Base-by-base conservation (phyloP, 805 yeast genomes). In the Saccharomycopsis babjevae region DNA sequence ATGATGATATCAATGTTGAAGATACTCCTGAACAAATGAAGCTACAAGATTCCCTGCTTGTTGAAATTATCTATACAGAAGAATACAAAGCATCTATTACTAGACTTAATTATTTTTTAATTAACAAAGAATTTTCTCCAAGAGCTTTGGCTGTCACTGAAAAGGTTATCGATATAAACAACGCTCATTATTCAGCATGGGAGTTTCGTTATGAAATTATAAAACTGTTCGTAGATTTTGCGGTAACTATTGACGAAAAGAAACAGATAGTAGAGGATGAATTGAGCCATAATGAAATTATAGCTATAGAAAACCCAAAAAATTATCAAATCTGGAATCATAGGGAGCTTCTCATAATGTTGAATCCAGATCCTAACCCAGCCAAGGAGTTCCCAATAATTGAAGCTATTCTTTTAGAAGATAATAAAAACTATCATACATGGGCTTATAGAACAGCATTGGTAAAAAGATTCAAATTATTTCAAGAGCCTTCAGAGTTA, bases 241-340 rank as follows among this genome's bases (percentile, higher is more conserved):
- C n/a, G 32, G 25, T 10, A 46, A 25, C 71, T 5, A 69, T 71
- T 30, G 76, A 73, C 32, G 64, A 58, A 20, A 64, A 59, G 0
- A 58, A 54, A 8, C 36, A 54, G 39, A 56, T 57, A 16, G 59
- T 76, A 28, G 67, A 74, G 15, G 73, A 76, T 16, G 96, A 93
- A 68, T 75, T 90, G 43, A 82, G 82, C 43, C 90, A 97, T 97
- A 79, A 90, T 64, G 94, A 89, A 67, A 77, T 77, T 39, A 74
- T 89, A 40, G 92, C 96, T 0, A 69, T 87, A 57, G 84, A 80
- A 13, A 86, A 88, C 70, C 87, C 92, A 50, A 94, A 94, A 71
- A 93, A 92, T 75, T 94, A 94, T 73, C 99, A 94, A 72, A 86
- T 93, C n/a, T 94, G 98, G 97, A 89, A 92, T 67, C 92, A 93